phyloP scores from a whole-genome alignment of 1,284 basidiomycete genomes.

The Austroboletus novae-zelandiae region DNA sequence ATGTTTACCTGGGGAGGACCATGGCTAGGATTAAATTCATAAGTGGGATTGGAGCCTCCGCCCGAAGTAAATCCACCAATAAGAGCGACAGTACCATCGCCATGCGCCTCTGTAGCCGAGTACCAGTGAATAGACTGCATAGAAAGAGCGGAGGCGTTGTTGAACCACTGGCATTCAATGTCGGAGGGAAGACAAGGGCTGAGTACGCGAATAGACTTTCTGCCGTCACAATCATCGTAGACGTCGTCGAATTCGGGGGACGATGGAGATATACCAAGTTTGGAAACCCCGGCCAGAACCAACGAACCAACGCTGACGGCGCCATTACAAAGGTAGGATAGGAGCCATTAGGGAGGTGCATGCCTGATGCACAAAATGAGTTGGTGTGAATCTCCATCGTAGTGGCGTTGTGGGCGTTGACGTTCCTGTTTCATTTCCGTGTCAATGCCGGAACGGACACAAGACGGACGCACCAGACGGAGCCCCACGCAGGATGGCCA shows the following conservation, averaged over 20 bases:
- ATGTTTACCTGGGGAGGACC: slow-evolving; percentile 40
- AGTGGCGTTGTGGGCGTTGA: slow-evolving; percentile 44
- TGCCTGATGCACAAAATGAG: slow-evolving; percentile 79
- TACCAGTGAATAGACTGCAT: slow-evolving; percentile 88
- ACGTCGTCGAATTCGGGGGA: slow-evolving; percentile 48
- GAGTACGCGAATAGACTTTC: slow-evolving; percentile 68
- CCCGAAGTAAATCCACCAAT: slow-evolving; percentile 83
- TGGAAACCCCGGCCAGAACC: slow-evolving; percentile 1
- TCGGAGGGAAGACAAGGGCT: slow-evolving; percentile 68
- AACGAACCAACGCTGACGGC: slow-evolving; percentile 69
- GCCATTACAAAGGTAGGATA: slow-evolving; percentile 68
- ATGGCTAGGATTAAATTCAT: slow-evolving; percentile 81
- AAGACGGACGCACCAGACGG: slow-evolving; percentile 37
- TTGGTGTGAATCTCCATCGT: slow-evolving; percentile 78
- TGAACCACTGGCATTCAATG: slow-evolving; percentile 72
- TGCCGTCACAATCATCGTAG: slow-evolving; percentile 67
- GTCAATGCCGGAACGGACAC: not conserved
- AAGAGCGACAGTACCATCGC: slow-evolving; percentile 65
- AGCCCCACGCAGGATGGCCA: slow-evolving; percentile 43
- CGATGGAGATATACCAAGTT: not conserved
- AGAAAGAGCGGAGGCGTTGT: slow-evolving; percentile 61
- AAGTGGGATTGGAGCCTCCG: slow-evolving; percentile 63
- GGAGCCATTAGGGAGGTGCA: slow-evolving; percentile 65
- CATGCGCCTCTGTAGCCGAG: slow-evolving; percentile 77
- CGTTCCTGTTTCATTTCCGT: slow-evolving; percentile 21